A percentile compares a stretch with the other conserved stretches of the same genome.
Conservation (phyloP, 2,329 filamentous ascomycete species). For the Kalaharituber pfeilii region DNA sequence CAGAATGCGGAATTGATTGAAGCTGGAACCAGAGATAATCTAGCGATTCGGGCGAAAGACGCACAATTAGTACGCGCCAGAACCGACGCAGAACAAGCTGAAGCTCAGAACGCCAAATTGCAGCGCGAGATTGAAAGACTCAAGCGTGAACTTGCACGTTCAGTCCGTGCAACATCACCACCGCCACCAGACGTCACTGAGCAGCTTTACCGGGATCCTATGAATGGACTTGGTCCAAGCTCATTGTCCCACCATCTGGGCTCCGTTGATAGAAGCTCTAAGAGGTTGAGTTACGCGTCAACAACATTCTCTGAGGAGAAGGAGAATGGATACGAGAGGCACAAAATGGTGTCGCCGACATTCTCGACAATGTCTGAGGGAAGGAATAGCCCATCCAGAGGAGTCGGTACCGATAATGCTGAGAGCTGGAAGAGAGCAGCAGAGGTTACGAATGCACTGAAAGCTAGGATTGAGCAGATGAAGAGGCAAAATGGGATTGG, state of each 20-base stretch:
- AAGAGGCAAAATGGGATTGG: slow-evolving; percentile 33
- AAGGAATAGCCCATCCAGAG: slow-evolving; percentile 24
- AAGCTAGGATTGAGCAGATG: slow-evolving; percentile 97
- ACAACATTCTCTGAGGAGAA: slow-evolving; percentile 52
- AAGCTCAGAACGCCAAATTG: slow-evolving; percentile 68
- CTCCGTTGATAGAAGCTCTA: slow-evolving; percentile 10
- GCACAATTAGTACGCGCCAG: slow-evolving; percentile 86
- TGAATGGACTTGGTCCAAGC: slow-evolving; percentile 6
- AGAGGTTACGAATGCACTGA: slow-evolving; percentile 92
- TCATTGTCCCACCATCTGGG: slow-evolving; percentile 1
- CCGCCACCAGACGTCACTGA: slow-evolving; percentile 34
- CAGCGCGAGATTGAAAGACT: slow-evolving; percentile 78
- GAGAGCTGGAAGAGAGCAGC: slow-evolving; percentile 97
- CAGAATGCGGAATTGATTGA: slow-evolving; percentile 95
- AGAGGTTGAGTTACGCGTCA: slow-evolving; percentile 39
- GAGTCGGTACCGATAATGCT: slow-evolving; percentile 34
- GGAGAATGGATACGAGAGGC: slow-evolving; percentile 40
- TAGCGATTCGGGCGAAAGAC: slow-evolving; percentile 96
- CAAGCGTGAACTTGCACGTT: slow-evolving; percentile 59
- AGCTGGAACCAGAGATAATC: slow-evolving; percentile 84
- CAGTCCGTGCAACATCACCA: slow-evolving; percentile 38
- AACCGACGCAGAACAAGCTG: slow-evolving; percentile 74
- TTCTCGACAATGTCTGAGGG: slow-evolving; percentile 21
- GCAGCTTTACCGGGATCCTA: slow-evolving; percentile 24
- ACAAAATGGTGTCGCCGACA: neutral